Evolutionary conservation across 306 rosid species (phyloP), one percentile per base, ranked within the genome.

Genomic region (Prunus mongolica): DNA sequence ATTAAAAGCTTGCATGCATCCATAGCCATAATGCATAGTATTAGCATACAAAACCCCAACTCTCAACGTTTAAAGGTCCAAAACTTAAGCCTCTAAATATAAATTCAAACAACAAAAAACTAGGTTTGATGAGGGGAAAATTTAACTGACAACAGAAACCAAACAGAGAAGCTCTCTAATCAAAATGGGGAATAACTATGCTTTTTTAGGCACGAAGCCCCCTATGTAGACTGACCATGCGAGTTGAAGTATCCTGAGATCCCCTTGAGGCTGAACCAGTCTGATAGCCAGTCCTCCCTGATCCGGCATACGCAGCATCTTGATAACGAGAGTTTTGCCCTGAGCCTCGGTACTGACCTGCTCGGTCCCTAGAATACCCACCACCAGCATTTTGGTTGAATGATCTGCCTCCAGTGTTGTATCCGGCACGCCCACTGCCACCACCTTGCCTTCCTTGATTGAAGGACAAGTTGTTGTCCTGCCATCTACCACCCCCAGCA

Each of bases 191-290:
- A 63, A 30, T 63, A 15, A 63, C 4, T 63, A 45, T 3, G 34
- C 12, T 62, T 8, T 9, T 60, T 25, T 3, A 93, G 69, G 96
- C 84, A 22, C 89, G 93, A 68, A 86, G 78, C 13, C 93, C 98
- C 83, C 81, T 7, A 8, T 63, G 85, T 32, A 93, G 98, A 86
- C 93, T 93, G 76, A 93, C 97, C 98, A 91, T 91, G 60, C 93
- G 97, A 13, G 89, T 80, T 54, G 95, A 87, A 58, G 71, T 63
- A 75, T 91, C 97, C 44, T 89, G 98, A 30, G 91, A 74, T 49
- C 97, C 98, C 87, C 98, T 87, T 16, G 55, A 70, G 45, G 88
- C 71, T 16, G 88, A 84, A 75, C 62, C 62, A 8, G 32, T 32
- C 75, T 71, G 75, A 13, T 71, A 71, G 19, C 88, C 89, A 32